A percentile compares a stretch with the other conserved stretches of the same genome.
Conservation (phyloP, 805 yeast genomes). For the Candida coleopterorum region DNA sequence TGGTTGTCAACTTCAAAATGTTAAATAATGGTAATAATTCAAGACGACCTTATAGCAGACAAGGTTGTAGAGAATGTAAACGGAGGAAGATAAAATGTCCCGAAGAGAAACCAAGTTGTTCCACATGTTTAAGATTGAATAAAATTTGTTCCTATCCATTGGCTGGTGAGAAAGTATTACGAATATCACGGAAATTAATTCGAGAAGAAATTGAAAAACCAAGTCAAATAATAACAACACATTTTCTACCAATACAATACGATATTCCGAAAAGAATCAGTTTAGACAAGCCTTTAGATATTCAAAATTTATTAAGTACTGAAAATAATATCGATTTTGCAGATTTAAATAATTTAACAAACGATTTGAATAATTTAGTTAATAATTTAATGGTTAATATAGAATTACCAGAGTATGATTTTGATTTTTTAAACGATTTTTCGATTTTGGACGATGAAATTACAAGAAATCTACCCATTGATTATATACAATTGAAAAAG, state of each 20-base stretch:
- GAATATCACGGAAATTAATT: slow-evolving; percentile 6
- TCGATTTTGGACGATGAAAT: slow-evolving; percentile 4
- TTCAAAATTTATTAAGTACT: slow-evolving; percentile 4
- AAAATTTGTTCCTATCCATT: slow-evolving; percentile 14
- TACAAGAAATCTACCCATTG: slow-evolving; percentile 24
- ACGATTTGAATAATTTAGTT: slow-evolving; percentile 28
- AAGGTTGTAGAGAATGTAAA: slow-evolving; percentile 41
- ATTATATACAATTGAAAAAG: slow-evolving; percentile 21
- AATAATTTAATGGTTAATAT: slow-evolving; percentile 21
- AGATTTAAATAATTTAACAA: slow-evolving; percentile 23
- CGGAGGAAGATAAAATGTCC: slow-evolving; percentile 40
- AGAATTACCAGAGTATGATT: slow-evolving; percentile 4
- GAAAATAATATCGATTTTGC: slow-evolving; percentile 9
- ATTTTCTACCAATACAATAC: slow-evolving; percentile 6
- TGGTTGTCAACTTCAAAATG: not conserved
- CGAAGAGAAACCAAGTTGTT: slow-evolving; percentile 30
- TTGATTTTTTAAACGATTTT: slow-evolving; percentile 7
- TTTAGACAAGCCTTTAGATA: slow-evolving; percentile 2
- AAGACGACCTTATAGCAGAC: slow-evolving; percentile 20
- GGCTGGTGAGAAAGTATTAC: slow-evolving; percentile 9
- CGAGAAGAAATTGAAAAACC: slow-evolving; percentile 4
- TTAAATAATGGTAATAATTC: slow-evolving; percentile 5
- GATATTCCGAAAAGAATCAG: slow-evolving; percentile 2
- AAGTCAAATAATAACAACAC: slow-evolving; percentile 3
- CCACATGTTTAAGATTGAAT: slow-evolving; percentile 28